Conservation (phyloP, 176 grass and related monocot species). For the Oryza rufipogon region DNA sequence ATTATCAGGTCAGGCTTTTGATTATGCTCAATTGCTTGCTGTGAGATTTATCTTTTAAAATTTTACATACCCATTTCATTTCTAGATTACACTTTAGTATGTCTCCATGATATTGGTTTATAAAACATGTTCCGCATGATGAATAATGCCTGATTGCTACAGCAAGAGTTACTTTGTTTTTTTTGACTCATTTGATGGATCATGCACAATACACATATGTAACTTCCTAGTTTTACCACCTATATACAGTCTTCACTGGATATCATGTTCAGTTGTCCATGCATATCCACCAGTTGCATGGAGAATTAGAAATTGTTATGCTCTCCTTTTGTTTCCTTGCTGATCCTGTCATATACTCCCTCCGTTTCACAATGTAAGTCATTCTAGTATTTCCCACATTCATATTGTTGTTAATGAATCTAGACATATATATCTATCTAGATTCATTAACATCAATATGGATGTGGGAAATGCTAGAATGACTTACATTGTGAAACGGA, state of each 20-base stretch:
- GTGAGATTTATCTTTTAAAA: not conserved
- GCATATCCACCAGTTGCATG: not conserved
- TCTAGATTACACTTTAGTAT: constrained; percentile 22
- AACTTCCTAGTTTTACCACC: not conserved
- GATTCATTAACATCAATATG: no score
- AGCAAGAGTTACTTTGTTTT: not conserved
- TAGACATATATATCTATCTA: no score
- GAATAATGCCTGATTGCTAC: not conserved
- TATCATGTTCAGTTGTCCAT: constrained; percentile 25
- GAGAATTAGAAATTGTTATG: constrained; percentile 10
- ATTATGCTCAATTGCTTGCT: constrained; percentile 37
- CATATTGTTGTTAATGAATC: no score
- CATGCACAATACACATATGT: not conserved
- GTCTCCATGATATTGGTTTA: not conserved
- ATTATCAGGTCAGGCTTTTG: constrained; percentile 81
- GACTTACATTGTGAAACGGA: no score
- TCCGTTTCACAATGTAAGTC: no score
- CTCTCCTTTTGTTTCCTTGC: not conserved
- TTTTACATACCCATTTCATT: not conserved
- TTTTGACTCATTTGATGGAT: constrained; percentile 12
- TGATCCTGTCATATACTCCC: not conserved
- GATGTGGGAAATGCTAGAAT: no score
- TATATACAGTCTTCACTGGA: not conserved
- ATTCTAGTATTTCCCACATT: no score
- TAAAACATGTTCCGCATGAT: not conserved